These are phyloP conservation scores for Dactylis glomerata DNA, from an alignment of 176 grass and related monocot genomes.

Conservation along the genomic window DNA sequence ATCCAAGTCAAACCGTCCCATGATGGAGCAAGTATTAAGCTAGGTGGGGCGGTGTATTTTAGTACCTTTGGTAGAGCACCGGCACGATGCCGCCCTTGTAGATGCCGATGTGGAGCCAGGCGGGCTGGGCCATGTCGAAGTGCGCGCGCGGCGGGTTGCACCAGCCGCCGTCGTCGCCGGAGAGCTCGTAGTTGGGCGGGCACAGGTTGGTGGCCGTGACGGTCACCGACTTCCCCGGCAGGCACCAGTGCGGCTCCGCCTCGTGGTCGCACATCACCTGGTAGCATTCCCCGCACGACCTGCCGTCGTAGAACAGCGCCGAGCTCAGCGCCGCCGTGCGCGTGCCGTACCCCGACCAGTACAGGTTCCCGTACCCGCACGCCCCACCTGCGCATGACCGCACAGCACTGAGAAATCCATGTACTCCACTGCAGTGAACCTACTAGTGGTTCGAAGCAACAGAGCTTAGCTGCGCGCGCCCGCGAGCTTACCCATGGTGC, in stretches of 20 bases:
- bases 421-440: not conserved
- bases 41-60: not conserved
- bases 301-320: conserved; percentile 63
- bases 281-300: conserved; percentile 63
- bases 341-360: conserved; percentile 64
- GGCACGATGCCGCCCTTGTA: conserved; percentile 63
- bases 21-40: not conserved
- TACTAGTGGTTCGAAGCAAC: not conserved
- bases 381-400: conserved; percentile 36
- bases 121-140: conserved; percentile 70
- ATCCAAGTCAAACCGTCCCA: conserved; percentile 15
- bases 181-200: conserved; percentile 54
- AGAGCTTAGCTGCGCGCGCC: not conserved
- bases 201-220: conserved; percentile 83
- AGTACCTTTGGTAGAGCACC: conserved; percentile 64
- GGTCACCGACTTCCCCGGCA: conserved; percentile 22
- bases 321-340: conserved; percentile 86
- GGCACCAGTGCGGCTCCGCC: conserved; percentile 19
- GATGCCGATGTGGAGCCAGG: conserved; percentile 51
- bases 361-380: conserved; percentile 66
- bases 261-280: conserved; percentile 36
- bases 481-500: conserved; percentile 68
- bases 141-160: conserved; percentile 73
- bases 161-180: conserved; percentile 56
- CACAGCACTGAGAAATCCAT: not conserved